Evolutionary conservation across 495 filamentous ascomycete genomes (phyloP), one percentile per base, ranked within the genome.

Genomic region (Aspergillus carlsbadensis): DNA sequence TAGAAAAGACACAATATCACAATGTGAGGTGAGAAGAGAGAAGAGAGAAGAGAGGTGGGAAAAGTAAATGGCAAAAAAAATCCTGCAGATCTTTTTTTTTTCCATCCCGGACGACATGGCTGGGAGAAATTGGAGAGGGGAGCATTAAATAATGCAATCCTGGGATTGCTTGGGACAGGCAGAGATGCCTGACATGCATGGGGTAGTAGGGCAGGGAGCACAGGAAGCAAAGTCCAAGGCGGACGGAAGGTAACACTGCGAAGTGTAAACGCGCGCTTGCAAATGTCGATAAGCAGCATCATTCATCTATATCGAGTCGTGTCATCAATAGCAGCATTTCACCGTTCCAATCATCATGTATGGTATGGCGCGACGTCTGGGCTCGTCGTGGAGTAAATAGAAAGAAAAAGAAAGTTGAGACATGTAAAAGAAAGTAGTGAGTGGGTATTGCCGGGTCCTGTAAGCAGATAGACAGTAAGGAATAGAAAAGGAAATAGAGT

Each of bases 311-410:
- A 52, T 59, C 61, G 46, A 55, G 55, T 65, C 63, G 42, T 65
- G 55, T 65, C 63, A 65, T 65, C 63, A 65, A 65, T 65, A 62
- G 34, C 63, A 55, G 56, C 61, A 49, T 60, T 58, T 57, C 57
- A 60, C 61, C 63, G 54, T 65, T 62, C 59, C 54, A 62, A 60
- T 65, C 63, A 53, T 65, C 59, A 62, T 57, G 43, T 35, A 48
- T 42, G 49, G 43, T 35, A 48, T 42, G 49, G 37, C 37, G 49
- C 37, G 56, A 56, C 24, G 48, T 29, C 54, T 33, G 29, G 58
- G 48, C 40, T 48, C 34, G 29, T 40, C 39, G 34, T 35, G 24
- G 21, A 13, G 43, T 52, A 39, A n/a, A n/a, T n/a, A 26, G 7
- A 50, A 40, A 45, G 26, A 47, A 37, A 52, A 35, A 34, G 43